These are phyloP conservation scores for Apophysomyces elegans DNA, from an alignment of 371 early-diverging fungal genomes.

Conservation along the genomic window DNA sequence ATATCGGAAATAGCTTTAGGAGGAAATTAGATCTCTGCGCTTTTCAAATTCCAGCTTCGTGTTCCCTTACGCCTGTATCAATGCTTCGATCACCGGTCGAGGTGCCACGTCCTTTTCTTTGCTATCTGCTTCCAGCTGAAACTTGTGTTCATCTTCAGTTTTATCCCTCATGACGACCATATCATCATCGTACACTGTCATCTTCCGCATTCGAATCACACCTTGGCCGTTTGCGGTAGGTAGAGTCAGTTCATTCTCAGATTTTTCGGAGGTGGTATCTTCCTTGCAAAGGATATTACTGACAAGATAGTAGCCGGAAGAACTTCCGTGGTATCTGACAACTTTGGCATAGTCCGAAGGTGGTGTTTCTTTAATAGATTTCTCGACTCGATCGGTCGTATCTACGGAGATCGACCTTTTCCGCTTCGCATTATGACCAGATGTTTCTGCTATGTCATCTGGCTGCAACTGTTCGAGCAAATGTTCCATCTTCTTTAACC, in stretches of 20 bases:
- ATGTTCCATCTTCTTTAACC: conserved; percentile 46
- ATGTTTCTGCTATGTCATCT: conserved; percentile 11
- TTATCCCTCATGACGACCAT: conserved; percentile 41
- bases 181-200: conserved; percentile 42
- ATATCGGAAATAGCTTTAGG: conserved; percentile 35
- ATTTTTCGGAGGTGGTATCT: background rate
- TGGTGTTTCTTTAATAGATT: background rate
- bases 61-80: conserved; percentile 28
- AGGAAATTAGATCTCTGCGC: background rate
- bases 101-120: conserved; percentile 33
- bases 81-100: conserved; percentile 27
- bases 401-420: conserved; percentile 18
- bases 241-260: conserved; percentile 1
- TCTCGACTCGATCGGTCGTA: conserved; percentile 4
- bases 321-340: conserved; percentile 49
- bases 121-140: conserved; percentile 19
- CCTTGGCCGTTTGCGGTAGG: conserved; percentile 13
- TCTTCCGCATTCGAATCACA: conserved; percentile 20
- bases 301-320: conserved; percentile 50
- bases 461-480: conserved; percentile 38
- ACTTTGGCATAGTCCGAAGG: conserved; percentile 15
- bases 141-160: conserved; percentile 33
- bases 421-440: conserved; percentile 7
- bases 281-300: conserved; percentile 26
- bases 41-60: background rate